A percentile compares a stretch with the other conserved stretches of the same genome.
Evolutionary conservation across 2,329 filamentous ascomycete genomes (phyloP).

Genomic region (Xylaria multiplex): DNA sequence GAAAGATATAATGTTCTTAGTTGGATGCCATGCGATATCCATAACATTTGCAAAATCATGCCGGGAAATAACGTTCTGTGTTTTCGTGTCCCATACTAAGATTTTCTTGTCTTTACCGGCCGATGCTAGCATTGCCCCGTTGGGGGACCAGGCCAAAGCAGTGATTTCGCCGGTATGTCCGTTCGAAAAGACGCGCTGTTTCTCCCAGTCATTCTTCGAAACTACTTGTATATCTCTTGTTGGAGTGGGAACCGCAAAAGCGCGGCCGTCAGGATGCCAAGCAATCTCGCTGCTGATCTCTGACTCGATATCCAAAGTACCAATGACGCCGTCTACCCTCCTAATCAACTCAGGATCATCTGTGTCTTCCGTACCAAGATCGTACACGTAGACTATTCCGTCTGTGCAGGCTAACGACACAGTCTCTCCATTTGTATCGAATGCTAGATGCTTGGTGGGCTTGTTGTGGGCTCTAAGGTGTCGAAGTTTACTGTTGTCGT

Average conservation of each 20-base stretch:
- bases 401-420: slow-evolving; percentile 87
- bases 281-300: slow-evolving; percentile 78
- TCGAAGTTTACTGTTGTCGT: slow-evolving; percentile 79
- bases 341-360: slow-evolving; percentile 83
- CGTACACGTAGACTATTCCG: slow-evolving; percentile 91
- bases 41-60: slow-evolving; percentile 86
- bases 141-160: slow-evolving; percentile 90
- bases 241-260: slow-evolving; percentile 85
- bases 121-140: slow-evolving; percentile 84
- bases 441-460: slow-evolving; percentile 90
- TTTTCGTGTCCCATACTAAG: slow-evolving; percentile 88
- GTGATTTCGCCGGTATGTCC: slow-evolving; percentile 88
- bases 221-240: slow-evolving; percentile 86
- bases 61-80: slow-evolving; percentile 81
- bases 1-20: slow-evolving; percentile 87
- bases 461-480: slow-evolving; percentile 85
- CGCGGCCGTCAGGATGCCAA: slow-evolving; percentile 95
- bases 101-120: slow-evolving; percentile 75
- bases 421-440: slow-evolving; percentile 81
- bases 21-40: slow-evolving; percentile 90
- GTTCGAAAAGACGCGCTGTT: slow-evolving; percentile 79
- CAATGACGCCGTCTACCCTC: slow-evolving; percentile 87
- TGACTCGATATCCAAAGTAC: slow-evolving; percentile 77
- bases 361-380: slow-evolving; percentile 64
- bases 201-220: slow-evolving; percentile 89